Evolutionary conservation across 2,329 filamentous ascomycete species (phyloP), one percentile per base, ranked within the genome.

Genomic region (Madurella mycetomatis): DNA sequence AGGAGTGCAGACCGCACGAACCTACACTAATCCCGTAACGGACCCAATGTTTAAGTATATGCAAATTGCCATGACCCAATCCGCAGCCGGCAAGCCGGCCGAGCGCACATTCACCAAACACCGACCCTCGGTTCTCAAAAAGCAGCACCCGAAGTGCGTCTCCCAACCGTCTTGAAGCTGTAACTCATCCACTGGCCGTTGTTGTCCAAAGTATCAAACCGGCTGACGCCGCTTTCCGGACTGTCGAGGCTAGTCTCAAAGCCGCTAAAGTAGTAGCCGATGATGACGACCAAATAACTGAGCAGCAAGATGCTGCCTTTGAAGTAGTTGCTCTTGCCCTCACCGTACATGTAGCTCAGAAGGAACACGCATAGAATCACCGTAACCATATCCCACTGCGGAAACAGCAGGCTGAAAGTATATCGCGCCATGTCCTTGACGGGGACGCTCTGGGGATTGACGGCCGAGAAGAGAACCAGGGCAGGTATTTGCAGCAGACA

Each of bases 251-350:
- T 73, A 43, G 68, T 65, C 12, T 62, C 62, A 11, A 64, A 83
- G 30, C 82, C 77, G 49, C 90, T 90, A 55, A 95, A 87, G 73
- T 90, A 97, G 76, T 95, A 99, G 1, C 94, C 94, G 43, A 90
- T 83, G 30, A 96, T 77, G 47, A 99, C 90, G 30, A 97, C 94
- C 19, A 97, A 72, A 69, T 99, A 99, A 34, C 90, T 94, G 48
- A 99, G 76, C 60, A 97, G 84, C 49, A 99, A 78, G 63, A 97
- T 96, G 61, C 90, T 95, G 49, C 94, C 94, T 76, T 99, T 99
- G 83, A 99, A 99, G 73, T 99, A 99, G 72, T 99, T 99, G 77
- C 92, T 97, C 83, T 99, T 99, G 41, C 94, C 94, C 73, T 99
- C 94, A 49, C 92, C 90, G 65, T 97, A 95, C 78, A 99, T 92